Conservation (phyloP, 2,329 filamentous ascomycete genomes). For the Fusarium subtropicale region DNA sequence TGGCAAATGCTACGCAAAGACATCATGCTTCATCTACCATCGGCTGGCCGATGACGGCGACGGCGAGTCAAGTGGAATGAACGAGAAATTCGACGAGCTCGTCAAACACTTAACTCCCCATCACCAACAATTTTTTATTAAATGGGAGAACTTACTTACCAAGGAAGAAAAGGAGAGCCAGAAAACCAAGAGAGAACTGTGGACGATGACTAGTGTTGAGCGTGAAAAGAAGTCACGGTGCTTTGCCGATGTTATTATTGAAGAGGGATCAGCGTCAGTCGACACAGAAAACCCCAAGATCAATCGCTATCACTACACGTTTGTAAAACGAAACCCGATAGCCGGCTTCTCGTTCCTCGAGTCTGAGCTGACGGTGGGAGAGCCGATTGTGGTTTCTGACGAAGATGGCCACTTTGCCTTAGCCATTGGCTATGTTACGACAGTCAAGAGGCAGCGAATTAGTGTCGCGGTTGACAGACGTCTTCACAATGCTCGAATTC, state of each 20-base stretch:
- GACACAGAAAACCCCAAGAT: conserved; percentile 81
- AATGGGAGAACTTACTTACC: conserved; percentile 93
- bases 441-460: conserved; percentile 79
- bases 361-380: conserved; percentile 86
- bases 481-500: conserved; percentile 85
- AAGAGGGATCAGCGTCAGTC: conserved; percentile 78
- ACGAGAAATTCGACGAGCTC: conserved; percentile 83
- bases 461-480: conserved; percentile 91
- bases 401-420: conserved; percentile 95
- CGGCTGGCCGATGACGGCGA: conserved; percentile 87
- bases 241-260: conserved; percentile 87
- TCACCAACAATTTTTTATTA: conserved; percentile 87
- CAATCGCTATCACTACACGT: conserved; percentile 89
- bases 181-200: conserved; percentile 88
- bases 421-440: conserved; percentile 89
- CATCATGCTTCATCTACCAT: conserved; percentile 92
- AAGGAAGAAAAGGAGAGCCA: conserved; percentile 94
- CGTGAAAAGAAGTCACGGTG: conserved; percentile 90
- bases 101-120: conserved; percentile 79
- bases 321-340: conserved; percentile 74
- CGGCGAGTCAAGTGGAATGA: conserved; percentile 82
- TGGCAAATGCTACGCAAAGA: conserved; percentile 88
- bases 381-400: conserved; percentile 96
- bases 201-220: conserved; percentile 93
- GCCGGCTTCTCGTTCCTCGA: conserved; percentile 86